Evolutionary conservation across 345 rosid species (phyloP).

Genomic region (Salix viminalis): DNA sequence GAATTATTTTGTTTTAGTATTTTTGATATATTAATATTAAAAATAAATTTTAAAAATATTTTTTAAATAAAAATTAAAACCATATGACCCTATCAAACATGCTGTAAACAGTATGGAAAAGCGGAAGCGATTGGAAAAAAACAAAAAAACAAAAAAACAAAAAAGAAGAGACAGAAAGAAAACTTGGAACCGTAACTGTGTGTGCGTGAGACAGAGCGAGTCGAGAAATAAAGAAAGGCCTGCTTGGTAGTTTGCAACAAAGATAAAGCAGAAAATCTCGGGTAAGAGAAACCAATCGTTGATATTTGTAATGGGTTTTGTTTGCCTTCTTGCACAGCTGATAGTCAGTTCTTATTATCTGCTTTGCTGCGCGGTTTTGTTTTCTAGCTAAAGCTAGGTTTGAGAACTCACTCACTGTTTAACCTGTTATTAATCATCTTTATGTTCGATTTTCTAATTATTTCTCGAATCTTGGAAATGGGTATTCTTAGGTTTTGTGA

Average conservation of each 20-base stretch:
- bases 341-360: not conserved
- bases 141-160: not conserved
- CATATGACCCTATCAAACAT: too few relatives aligned
- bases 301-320: not conserved
- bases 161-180: not conserved
- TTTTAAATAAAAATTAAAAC: too few relatives aligned
- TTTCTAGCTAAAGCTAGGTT: not conserved
- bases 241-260: not conserved
- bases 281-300: not conserved
- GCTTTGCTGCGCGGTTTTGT: not conserved
- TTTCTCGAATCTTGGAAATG: conserved; percentile 2
- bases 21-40: too few relatives aligned
- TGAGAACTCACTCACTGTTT: not conserved
- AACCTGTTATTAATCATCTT: not conserved
- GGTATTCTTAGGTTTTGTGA: not conserved
- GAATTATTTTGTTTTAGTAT: too few relatives aligned
- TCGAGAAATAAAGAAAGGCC: not conserved
- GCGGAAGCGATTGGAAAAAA: not conserved
- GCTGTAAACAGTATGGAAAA: not conserved
- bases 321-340: not conserved
- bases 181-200: not conserved
- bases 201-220: too few relatives aligned
- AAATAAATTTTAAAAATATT: too few relatives aligned
- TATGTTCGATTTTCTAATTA: not conserved
- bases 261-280: not conserved